phyloP scores from a whole-genome alignment of 2,329 filamentous ascomycete species.

The Penicillium freii region DNA sequence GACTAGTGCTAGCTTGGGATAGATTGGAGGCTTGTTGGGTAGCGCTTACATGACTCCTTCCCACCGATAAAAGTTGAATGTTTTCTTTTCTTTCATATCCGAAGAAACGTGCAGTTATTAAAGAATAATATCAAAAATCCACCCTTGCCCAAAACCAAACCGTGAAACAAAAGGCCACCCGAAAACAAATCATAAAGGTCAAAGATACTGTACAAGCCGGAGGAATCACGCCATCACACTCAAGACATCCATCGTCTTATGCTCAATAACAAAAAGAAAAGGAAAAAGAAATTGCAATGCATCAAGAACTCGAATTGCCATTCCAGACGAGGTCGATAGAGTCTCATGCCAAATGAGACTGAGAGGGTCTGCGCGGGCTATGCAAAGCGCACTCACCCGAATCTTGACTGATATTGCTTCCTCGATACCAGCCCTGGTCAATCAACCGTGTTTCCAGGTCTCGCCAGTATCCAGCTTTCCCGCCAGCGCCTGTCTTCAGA shows the following conservation, averaged over 20 bases:
- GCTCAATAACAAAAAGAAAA: background rate
- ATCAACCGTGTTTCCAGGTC: slow-evolving; percentile 62
- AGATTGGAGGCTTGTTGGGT: background rate
- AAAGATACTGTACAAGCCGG: background rate
- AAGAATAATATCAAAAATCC: background rate
- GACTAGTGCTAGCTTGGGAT: background rate
- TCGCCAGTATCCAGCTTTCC: slow-evolving; percentile 69
- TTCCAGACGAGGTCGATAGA: background rate
- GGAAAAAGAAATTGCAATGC: background rate
- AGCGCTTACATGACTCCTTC: background rate
- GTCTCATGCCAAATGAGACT: background rate
- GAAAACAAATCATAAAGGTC: background rate
- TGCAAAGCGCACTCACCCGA: slow-evolving; percentile 37
- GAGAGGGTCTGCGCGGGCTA: slow-evolving; percentile 7
- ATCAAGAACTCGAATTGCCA: background rate
- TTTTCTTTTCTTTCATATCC: background rate
- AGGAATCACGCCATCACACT: background rate
- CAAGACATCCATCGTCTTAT: background rate
- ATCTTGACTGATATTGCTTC: slow-evolving; percentile 34
- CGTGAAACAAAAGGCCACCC: background rate
- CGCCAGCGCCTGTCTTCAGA: slow-evolving; percentile 63
- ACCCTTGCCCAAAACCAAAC: background rate
- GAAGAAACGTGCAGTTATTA: background rate
- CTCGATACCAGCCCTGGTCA: slow-evolving; percentile 65
- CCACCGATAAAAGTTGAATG: background rate